phyloP scores from a whole-genome alignment of 495 filamentous ascomycete genomes.

The Oleoguttula mirabilis region DNA sequence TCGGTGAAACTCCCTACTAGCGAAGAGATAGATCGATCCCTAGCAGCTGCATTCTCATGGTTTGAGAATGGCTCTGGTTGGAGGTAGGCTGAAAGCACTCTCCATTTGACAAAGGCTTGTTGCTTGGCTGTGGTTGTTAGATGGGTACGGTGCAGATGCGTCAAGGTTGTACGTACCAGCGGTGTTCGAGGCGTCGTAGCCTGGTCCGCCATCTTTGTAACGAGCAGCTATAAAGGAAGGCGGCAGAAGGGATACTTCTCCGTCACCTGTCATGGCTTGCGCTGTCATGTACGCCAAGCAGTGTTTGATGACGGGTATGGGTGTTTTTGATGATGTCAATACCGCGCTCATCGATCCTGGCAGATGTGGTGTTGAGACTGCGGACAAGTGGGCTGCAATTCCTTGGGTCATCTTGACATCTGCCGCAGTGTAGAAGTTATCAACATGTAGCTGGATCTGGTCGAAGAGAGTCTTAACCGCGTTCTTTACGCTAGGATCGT shows the following conservation, averaged over 20 bases:
- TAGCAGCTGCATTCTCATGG: neutral
- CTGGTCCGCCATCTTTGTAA: too few species aligned
- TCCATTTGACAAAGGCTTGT: neutral
- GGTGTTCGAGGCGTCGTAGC: too few species aligned
- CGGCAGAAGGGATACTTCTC: too few species aligned
- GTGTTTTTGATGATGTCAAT: too few species aligned
- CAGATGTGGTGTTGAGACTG: too few species aligned
- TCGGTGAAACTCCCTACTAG: neutral
- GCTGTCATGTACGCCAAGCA: slow-evolving; percentile 3
- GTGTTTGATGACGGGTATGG: slow-evolving; percentile 5
- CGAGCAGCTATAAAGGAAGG: too few species aligned
- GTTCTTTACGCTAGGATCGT: slow-evolving; percentile 18
- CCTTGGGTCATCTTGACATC: neutral
- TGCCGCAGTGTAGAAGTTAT: slow-evolving; percentile 22
- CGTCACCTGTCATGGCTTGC: too few species aligned
- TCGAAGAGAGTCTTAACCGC: slow-evolving; percentile 17
- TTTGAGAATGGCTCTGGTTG: neutral
- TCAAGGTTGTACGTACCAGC: too few species aligned
- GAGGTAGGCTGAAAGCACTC: neutral
- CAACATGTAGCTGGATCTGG: slow-evolving; percentile 23
- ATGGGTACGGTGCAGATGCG: too few species aligned
- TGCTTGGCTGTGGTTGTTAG: slow-evolving; percentile 2
- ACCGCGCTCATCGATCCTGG: too few species aligned
- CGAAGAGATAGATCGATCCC: neutral
- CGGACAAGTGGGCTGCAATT: neutral